Percentiles rank a stretch among this genome's conserved stretches.
Conservation (phyloP, 768 basidiomycete species). For the Lactifluus volemus region DNA sequence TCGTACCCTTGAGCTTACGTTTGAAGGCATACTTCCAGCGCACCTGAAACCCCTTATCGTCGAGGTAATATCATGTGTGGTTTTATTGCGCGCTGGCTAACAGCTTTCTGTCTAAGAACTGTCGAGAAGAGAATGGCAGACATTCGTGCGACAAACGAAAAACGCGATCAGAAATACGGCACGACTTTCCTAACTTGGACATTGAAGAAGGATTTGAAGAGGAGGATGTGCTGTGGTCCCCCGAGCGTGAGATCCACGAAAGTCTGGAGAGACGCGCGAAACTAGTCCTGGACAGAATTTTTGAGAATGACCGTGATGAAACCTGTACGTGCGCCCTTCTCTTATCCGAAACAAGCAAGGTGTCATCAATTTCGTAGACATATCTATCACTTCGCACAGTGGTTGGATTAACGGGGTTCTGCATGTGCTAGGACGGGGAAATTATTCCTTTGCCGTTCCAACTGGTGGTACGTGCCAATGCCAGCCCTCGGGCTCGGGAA, state of each 20-base stretch:
- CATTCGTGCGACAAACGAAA: constrained; percentile 18
- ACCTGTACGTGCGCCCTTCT: constrained; percentile 10
- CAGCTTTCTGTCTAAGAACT: constrained; percentile 1
- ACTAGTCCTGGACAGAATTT: constrained; percentile 14
- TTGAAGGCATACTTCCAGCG: constrained; percentile 4
- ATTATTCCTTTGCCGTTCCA: background rate
- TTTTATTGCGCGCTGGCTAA: background rate
- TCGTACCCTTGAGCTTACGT: constrained; percentile 17
- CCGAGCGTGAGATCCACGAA: constrained; percentile 2
- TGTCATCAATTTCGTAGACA: background rate
- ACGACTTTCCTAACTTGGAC: constrained; percentile 12
- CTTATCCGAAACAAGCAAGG: background rate
- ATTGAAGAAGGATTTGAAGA: constrained; percentile 20
- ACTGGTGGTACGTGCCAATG: constrained; percentile 15
- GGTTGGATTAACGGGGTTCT: constrained; percentile 13
- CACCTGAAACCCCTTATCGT: constrained; percentile 14
- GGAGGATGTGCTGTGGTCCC: constrained; percentile 14
- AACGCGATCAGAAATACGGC: constrained; percentile 9
- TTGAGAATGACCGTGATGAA: constrained; percentile 3
- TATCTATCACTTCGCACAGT: constrained; percentile 17
- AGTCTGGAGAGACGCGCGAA: constrained; percentile 12
- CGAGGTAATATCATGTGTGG: constrained; percentile 7
- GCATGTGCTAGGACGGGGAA: constrained; percentile 11
- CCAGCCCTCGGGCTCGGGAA: background rate
- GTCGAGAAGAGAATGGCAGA: constrained; percentile 13